These are phyloP conservation scores for Osmanthus fragrans DNA, from an alignment of 257 asterid species.

Conservation along the genomic window DNA sequence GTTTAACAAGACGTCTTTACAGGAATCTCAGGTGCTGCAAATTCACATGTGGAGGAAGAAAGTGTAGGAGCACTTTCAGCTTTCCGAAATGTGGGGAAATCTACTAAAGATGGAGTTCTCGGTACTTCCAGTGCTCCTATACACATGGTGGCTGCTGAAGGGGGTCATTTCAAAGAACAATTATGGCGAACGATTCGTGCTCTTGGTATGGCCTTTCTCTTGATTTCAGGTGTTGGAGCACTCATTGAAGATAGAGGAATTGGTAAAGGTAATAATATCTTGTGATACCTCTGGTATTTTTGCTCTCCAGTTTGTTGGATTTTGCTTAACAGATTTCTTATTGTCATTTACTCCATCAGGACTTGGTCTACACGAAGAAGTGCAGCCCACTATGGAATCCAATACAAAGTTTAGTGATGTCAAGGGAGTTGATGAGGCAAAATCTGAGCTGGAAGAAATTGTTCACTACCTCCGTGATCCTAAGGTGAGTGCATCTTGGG, in stretches of 20 bases:
- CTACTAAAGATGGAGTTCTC: slow-evolving; percentile 71
- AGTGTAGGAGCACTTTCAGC: slow-evolving; percentile 67
- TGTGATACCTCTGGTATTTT: neutral
- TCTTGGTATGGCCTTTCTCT: slow-evolving; percentile 72
- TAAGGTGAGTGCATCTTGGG: slow-evolving; percentile 50
- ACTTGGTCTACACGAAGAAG: slow-evolving; percentile 89
- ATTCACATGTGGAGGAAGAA: slow-evolving; percentile 53
- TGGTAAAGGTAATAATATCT: slow-evolving; percentile 62
- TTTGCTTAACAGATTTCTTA: slow-evolving; percentile 3
- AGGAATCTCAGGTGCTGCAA: slow-evolving; percentile 55
- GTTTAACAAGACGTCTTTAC: slow-evolving; percentile 19
- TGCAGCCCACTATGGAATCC: slow-evolving; percentile 80
- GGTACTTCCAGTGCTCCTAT: slow-evolving; percentile 90
- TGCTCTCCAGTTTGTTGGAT: slow-evolving; percentile 5
- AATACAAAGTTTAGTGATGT: slow-evolving; percentile 84
- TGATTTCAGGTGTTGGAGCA: slow-evolving; percentile 83
- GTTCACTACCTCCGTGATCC: slow-evolving; percentile 99
- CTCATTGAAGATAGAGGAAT: slow-evolving; percentile 89
- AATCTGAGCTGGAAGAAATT: slow-evolving; percentile 90
- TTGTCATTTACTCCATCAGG: slow-evolving; percentile 41
- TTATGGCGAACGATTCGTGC: slow-evolving; percentile 89
- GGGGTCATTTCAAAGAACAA: slow-evolving; percentile 83
- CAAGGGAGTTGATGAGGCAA: slow-evolving; percentile 98
- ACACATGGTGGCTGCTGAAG: slow-evolving; percentile 90
- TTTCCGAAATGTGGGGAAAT: slow-evolving; percentile 63